These are phyloP conservation scores for Cicer chorassanicum DNA, from an alignment of 306 rosid species.

Conservation along the genomic window DNA sequence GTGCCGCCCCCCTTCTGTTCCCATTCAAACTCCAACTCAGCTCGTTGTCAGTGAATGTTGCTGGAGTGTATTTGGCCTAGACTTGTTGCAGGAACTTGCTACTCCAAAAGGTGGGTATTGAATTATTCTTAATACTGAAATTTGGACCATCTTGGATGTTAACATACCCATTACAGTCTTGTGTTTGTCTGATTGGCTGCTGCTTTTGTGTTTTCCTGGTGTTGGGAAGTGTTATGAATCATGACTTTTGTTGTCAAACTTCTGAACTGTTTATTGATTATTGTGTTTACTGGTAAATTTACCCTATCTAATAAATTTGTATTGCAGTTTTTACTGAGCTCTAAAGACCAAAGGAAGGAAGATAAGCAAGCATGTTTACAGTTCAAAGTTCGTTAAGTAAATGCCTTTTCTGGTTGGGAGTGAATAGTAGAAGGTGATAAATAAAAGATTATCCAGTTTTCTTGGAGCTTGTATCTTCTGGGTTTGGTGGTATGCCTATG, in stretches of 20 bases:
- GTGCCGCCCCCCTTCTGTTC: slow-evolving; percentile 65
- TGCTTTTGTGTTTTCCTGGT: slow-evolving; percentile 25
- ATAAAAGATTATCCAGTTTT: slow-evolving; percentile 54
- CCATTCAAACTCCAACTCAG: slow-evolving; percentile 65
- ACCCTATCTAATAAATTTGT: background rate
- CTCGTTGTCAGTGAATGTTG: slow-evolving; percentile 65
- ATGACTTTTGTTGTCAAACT: background rate
- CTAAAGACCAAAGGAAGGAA: slow-evolving; percentile 57
- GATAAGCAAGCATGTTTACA: slow-evolving; percentile 54
- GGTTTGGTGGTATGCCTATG: slow-evolving; percentile 64
- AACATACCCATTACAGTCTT: background rate
- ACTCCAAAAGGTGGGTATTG: slow-evolving; percentile 63
- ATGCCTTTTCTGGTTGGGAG: slow-evolving; percentile 76
- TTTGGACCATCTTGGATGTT: slow-evolving; percentile 10
- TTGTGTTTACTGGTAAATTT: slow-evolving; percentile 15
- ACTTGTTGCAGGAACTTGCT: slow-evolving; percentile 82
- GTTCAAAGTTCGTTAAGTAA: slow-evolving; percentile 57
- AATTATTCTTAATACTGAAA: slow-evolving; percentile 21
- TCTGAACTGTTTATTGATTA: slow-evolving; percentile 32
- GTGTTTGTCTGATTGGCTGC: slow-evolving; percentile 3
- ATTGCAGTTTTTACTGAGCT: slow-evolving; percentile 64
- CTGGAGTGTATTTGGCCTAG: slow-evolving; percentile 82
- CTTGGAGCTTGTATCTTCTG: slow-evolving; percentile 58
- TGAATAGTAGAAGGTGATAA: slow-evolving; percentile 75
- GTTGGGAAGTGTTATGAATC: background rate